Percentiles rank a stretch among this genome's conserved stretches.
These are phyloP conservation scores for Papilionanthe hybrid DNA, from an alignment of 116 monocot species.

Conservation along the genomic window DNA sequence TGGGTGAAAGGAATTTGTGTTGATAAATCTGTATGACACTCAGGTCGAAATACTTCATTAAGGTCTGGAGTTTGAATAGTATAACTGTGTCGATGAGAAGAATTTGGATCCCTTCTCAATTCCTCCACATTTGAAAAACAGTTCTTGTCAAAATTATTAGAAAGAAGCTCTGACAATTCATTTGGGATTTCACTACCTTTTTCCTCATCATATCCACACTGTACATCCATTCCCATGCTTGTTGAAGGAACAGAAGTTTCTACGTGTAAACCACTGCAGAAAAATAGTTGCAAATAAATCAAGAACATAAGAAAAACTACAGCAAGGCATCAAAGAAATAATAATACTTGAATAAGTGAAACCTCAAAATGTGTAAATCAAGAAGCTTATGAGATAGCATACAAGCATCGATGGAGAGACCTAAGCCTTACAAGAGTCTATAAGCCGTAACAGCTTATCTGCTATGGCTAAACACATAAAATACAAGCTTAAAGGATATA, in stretches of 20 bases:
- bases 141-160: constrained; percentile 13
- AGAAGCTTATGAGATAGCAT: neutral
- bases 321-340: neutral
- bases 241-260: constrained; percentile 34
- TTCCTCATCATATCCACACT: constrained; percentile 23
- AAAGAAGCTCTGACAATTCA: constrained; percentile 26
- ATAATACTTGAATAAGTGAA: neutral
- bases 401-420: neutral
- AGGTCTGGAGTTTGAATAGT: constrained; percentile 77
- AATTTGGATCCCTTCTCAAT: constrained; percentile 18
- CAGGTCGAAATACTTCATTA: constrained; percentile 53
- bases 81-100: constrained; percentile 39
- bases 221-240: constrained; percentile 52
- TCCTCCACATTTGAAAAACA: constrained; percentile 17
- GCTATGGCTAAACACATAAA: neutral
- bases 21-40: constrained; percentile 28
- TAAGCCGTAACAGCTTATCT: neutral
- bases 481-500: neutral
- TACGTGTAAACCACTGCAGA: constrained; percentile 37
- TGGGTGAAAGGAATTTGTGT: constrained; percentile 8
- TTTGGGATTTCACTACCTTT: constrained; percentile 24
- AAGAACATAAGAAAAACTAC: neutral
- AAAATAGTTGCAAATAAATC: constrained; percentile 4
- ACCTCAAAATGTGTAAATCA: neutral
- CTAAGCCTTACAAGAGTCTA: neutral